Evolutionary conservation across 2,329 filamentous ascomycete genomes (phyloP), one percentile per base, ranked within the genome.

Genomic region (Capronia coronata): DNA sequence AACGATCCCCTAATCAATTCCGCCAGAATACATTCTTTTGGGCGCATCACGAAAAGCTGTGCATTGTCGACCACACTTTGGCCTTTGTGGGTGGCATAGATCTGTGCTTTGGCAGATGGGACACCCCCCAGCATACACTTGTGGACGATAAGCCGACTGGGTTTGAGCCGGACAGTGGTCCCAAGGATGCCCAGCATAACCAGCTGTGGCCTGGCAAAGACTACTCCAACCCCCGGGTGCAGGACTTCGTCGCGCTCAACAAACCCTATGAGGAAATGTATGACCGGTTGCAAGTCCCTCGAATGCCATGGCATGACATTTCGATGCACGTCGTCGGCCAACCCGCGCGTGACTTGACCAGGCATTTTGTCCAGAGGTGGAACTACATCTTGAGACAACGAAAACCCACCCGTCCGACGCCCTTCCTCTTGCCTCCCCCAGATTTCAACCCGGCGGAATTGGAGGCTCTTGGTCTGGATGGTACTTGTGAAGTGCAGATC

Each of bases 11-110:
- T 0, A 96, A 98, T 61, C 93, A 98, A 68, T 90, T 97, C 69
- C 87, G 94, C 63, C 94, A 98, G 70, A 97, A 97, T 62, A 94
- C 95, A 39, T 98, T 98, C 72, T 98, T 98, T 74, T 98, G 94
- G 76, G 93, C 93, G 1, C 93, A 98, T 65, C 93, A 98, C 68
- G 93, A 98, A 67, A 98, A 98, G 69, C 79, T 98, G n/a, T 91
- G 89, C 63, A 82, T 98, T 34, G 86, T 98, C 14, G 93, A 98
- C 65, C 93, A 97, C 63, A 93, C 91, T 46, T 82, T 97, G 43
- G 93, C 91, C 9, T 97, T 98, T 66, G 83, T 95, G 42, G 93
- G 93, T 52, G 93, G 93, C 29, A 87, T 98, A 55, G 93, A 98
- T 71, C 75, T 98, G 18, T 98, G 93, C 69, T 96, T 97, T 66